Base-by-base conservation (phyloP, 1,139 yeast genomes). In the Protomyces inundatus region DNA sequence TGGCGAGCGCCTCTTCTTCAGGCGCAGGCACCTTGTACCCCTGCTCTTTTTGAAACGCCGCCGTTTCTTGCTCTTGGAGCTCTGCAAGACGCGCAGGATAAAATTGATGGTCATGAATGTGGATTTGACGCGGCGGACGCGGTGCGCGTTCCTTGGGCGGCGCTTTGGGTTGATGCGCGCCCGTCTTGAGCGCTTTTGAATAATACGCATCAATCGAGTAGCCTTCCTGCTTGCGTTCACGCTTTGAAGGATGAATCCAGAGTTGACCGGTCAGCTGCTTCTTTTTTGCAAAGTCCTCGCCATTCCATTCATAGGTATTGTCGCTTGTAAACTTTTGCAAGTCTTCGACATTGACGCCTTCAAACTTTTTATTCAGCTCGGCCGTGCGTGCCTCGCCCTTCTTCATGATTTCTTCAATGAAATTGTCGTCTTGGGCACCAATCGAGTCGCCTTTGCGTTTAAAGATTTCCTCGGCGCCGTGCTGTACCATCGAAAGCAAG, bases 281-380 rank as follows among this genome's bases (percentile, higher is more conserved):
- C 79, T 48, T 79, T 79, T 89, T 88, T 55, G 95, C 88, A 73
- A 90, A 93, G 72, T 91, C 90, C 71, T 89, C 86, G 33, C 98
- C 98, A 72, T 93, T 90, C 98, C 98, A 93, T 74, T 91, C 97
- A 75, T 91, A 93, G 0, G 97, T 93, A 1, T 96, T 89, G 70
- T 90, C 97, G 14, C 90, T 84, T 0, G 91, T 84, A 71, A 93
- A 90, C 73, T 89, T 89, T 73, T 91, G 97, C 66, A 93, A 77
- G 72, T 93, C 98, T 72, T 93, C 98, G 54, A 93, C 78, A 23
- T 98, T 98, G 55, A 93, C 79, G 57, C 86, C 84, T 63, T 89
- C 86, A 74, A 89, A 93, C 71, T 89, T 89, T 16, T 84, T 86
- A 72, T 88, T 88, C 68, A 91, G 77, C 53, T 82, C 81, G 50